These are phyloP conservation scores for Pyrenochaeta sp. DNA, from an alignment of 2,329 filamentous ascomycete genomes.

Conservation along the genomic window DNA sequence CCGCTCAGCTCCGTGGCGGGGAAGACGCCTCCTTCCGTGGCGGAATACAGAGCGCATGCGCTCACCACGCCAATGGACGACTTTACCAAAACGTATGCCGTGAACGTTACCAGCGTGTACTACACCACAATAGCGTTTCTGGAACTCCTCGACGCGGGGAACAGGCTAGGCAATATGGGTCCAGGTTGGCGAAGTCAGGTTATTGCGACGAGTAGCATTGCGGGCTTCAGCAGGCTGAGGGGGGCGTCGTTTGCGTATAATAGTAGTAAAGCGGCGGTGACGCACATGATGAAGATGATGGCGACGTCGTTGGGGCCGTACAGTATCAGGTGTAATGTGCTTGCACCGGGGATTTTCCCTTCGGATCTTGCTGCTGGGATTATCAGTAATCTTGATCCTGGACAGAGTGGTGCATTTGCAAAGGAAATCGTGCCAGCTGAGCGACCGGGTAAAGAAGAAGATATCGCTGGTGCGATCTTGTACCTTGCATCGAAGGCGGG, in stretches of 20 bases:
- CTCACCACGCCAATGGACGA: constrained; percentile 26
- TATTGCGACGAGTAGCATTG: constrained; percentile 26
- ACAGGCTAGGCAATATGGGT: constrained; percentile 26
- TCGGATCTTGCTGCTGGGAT: constrained; percentile 24
- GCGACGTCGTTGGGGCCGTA: constrained; percentile 51
- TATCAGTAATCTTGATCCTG: constrained; percentile 8
- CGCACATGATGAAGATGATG: constrained; percentile 59
- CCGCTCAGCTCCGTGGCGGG: constrained; percentile 21
- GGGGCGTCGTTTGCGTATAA: constrained; percentile 30
- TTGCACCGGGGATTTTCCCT: constrained; percentile 54
- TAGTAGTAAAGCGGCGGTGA: constrained; percentile 55
- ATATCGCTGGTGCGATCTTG: constrained; percentile 70
- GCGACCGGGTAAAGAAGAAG: constrained; percentile 66
- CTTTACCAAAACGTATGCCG: constrained; percentile 48
- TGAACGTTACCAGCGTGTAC: constrained; percentile 51
- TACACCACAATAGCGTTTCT: constrained; percentile 53
- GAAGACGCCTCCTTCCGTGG: constrained; percentile 13
- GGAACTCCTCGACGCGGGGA: constrained; percentile 52
- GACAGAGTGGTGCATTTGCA: constrained; percentile 7
- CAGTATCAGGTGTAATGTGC: constrained; percentile 58
- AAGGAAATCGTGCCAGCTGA: constrained; percentile 57
- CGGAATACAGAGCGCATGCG: constrained; percentile 26
- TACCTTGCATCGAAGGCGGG: constrained; percentile 71
- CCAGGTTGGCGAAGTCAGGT: constrained; percentile 24
- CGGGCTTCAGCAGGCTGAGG: constrained; percentile 20